Conservation (phyloP, 352 stramenopile species). For the Pythium coloratum region DNA sequence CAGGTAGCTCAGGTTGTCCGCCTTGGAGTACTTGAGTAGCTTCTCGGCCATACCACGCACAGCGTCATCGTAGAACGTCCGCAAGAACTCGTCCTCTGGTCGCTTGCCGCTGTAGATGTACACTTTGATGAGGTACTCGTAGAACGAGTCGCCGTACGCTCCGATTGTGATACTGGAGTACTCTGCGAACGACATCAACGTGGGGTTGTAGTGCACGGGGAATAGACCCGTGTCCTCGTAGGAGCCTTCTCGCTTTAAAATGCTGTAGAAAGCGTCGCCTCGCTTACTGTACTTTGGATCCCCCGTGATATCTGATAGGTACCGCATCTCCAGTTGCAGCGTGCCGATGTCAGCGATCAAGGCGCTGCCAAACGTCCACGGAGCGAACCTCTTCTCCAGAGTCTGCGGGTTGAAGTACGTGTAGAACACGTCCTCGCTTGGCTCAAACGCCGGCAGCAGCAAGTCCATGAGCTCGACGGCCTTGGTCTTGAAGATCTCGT, state of each 20-base stretch:
- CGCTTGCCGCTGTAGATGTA: slow-evolving; percentile 94
- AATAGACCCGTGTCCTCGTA: slow-evolving; percentile 87
- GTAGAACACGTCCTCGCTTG: slow-evolving; percentile 89
- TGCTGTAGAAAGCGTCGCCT: slow-evolving; percentile 79
- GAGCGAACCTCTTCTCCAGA: slow-evolving; percentile 35
- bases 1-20: slow-evolving; percentile 69
- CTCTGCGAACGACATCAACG: slow-evolving; percentile 31
- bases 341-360: slow-evolving; percentile 84
- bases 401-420: slow-evolving; percentile 88
- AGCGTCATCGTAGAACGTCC: slow-evolving; percentile 93
- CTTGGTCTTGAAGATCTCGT: slow-evolving; percentile 90
- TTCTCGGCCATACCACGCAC: slow-evolving; percentile 93
- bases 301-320: slow-evolving; percentile 78
- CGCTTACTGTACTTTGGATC: slow-evolving; percentile 70
- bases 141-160: slow-evolving; percentile 95
- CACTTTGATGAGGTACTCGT: slow-evolving; percentile 98
- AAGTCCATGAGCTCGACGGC: slow-evolving; percentile 92
- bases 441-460: slow-evolving; percentile 90
- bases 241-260: slow-evolving; percentile 66
- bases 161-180: slow-evolving; percentile 87
- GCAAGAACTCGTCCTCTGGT: slow-evolving; percentile 57
- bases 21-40: slow-evolving; percentile 76
- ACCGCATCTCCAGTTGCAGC: slow-evolving; percentile 81
- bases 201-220: slow-evolving; percentile 75
- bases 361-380: slow-evolving; percentile 39